Evolutionary conservation across 1,139 yeast genomes (phyloP), one percentile per base, ranked within the genome.

Genomic region (Candida sanyaensis): DNA sequence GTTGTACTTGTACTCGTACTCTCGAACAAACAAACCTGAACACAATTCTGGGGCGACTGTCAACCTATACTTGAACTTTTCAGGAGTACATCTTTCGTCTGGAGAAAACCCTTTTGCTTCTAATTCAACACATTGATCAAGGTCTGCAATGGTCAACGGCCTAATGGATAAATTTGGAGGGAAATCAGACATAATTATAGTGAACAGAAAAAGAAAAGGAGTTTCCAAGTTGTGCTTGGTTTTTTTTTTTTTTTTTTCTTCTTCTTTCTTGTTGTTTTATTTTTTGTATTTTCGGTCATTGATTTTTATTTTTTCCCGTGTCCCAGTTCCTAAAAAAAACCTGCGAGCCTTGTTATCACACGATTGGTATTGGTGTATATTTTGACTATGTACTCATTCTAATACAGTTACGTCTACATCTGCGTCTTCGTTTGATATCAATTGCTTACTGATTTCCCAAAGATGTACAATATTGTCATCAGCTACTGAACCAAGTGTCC

Each of bases 31-130:
- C 50, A 93, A 75, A 1, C 98, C 98, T 5, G 92, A 83, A 55
- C 95, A 84, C 52, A 93, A 78, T 65, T 93, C 99, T 9, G 98
- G 98, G 64, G 97, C 91, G 3, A 75, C 82, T 2, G 79, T 77
- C 55, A 93, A 74, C 57, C 97, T 77, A 69, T 88, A 92, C 54
- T 71, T 69, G 50, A 88, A 69, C 58, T 80, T 84, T 49, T 84
- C 90, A 26, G 63, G 64, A 6, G 89, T 65, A 46, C 90, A 86
- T 50, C 96, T 80, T 62, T 85, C 92, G 9, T 71, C 63, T 34
- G 78, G 82, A 5, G 88, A 48, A 66, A 90, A 91, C 10, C 95
- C 91, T 46, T 71, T 66, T n/a, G 67, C 63, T 65, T 92, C 98
- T 41, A 91, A 73, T 12, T 64, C 78, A 21, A 71, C 61, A 41